phyloP scores from a whole-genome alignment of 805 yeast species.

The Hanseniaspora occidentalis region DNA sequence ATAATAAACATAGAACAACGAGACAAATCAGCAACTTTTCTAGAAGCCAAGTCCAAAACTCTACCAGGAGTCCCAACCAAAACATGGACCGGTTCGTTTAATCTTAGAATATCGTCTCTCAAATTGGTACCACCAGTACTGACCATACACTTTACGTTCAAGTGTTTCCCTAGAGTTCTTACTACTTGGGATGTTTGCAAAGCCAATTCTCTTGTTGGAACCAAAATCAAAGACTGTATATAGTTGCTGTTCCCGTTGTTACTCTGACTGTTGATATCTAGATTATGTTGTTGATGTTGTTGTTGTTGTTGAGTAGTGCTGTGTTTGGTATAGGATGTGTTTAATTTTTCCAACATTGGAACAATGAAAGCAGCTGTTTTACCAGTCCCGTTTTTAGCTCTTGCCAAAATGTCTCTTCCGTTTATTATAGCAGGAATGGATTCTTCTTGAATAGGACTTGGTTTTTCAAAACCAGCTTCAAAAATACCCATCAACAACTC shows the following conservation, averaged over 20 bases:
- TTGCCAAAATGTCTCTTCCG: slow-evolving; percentile 90
- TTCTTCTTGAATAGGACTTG: slow-evolving; percentile 96
- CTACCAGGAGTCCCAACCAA: slow-evolving; percentile 98
- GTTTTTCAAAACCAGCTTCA: slow-evolving; percentile 97
- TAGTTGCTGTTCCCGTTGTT: neutral
- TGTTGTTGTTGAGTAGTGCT: neutral
- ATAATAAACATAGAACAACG: slow-evolving; percentile 81
- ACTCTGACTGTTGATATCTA: neutral
- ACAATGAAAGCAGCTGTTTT: slow-evolving; percentile 96
- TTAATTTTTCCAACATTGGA: slow-evolving; percentile 80
- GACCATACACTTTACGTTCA: slow-evolving; percentile 89
- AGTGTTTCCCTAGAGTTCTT: slow-evolving; percentile 86
- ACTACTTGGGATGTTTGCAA: slow-evolving; percentile 96
- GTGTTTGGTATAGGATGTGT: slow-evolving; percentile 60
- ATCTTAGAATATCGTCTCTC: slow-evolving; percentile 86
- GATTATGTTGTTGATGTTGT: neutral
- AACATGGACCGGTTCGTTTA: slow-evolving; percentile 86
- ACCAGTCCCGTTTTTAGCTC: slow-evolving; percentile 98
- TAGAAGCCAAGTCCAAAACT: slow-evolving; percentile 84
- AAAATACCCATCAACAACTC: slow-evolving; percentile 95
- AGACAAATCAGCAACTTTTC: slow-evolving; percentile 75
- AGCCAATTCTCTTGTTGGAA: slow-evolving; percentile 97
- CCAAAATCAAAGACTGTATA: slow-evolving; percentile 84
- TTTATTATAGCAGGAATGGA: slow-evolving; percentile 90
- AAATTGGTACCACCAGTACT: slow-evolving; percentile 96